These are phyloP conservation scores for Schizochytrium sp. DNA, from an alignment of 108 stramenopile genomes.

Conservation along the genomic window DNA sequence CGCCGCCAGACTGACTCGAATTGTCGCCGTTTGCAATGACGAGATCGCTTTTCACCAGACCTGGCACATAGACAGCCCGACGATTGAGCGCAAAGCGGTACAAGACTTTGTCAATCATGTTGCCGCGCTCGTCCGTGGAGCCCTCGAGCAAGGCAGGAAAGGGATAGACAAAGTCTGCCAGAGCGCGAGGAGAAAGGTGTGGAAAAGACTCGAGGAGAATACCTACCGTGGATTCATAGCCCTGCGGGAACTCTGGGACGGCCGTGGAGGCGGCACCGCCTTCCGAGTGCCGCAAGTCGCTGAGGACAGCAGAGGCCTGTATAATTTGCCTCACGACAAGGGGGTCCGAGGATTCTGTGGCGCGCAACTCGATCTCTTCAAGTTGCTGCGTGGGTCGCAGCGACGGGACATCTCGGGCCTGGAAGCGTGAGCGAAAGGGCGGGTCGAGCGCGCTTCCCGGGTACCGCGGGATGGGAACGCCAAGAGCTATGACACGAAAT, in stretches of 20 bases:
- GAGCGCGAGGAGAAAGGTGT: background rate
- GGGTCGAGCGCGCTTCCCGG: constrained; percentile 40
- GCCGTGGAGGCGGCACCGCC: background rate
- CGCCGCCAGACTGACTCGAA: background rate
- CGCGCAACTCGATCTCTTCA: background rate
- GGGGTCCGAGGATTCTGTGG: background rate
- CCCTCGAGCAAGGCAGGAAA: background rate
- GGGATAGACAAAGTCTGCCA: background rate
- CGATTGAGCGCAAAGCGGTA: background rate
- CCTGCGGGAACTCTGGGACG: background rate
- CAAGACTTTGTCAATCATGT: background rate
- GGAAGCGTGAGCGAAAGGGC: constrained; percentile 26
- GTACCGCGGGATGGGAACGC: constrained; percentile 39
- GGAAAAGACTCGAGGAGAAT: background rate
- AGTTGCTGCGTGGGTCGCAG: background rate
- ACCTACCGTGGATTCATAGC: background rate
- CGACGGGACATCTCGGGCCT: background rate
- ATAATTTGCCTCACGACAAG: background rate
- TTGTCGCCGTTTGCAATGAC: background rate
- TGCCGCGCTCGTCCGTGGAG: background rate
- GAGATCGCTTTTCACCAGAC: background rate
- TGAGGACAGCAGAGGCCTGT: background rate
- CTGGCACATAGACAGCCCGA: background rate
- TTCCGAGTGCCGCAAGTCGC: background rate
- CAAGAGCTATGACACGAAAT: constrained; percentile 71